Conservation (phyloP, 768 basidiomycete genomes). For the Sarcodon sp. region DNA sequence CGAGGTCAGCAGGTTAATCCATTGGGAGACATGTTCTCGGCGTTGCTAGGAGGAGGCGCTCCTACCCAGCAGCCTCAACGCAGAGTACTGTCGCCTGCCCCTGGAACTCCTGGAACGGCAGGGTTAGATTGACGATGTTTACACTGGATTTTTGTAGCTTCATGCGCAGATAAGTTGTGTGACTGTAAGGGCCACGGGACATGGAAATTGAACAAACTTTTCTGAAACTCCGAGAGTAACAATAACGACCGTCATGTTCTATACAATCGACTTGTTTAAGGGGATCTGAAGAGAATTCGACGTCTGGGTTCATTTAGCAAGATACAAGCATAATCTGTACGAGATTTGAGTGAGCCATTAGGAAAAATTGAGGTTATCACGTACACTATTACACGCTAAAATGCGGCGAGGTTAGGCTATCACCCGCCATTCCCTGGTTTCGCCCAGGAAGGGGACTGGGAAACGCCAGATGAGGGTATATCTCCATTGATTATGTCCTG, state of each 20-base stretch:
- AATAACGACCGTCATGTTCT: no score
- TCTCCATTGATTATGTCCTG: slow-evolving; percentile 86
- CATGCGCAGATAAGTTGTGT: no score
- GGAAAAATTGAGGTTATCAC: not conserved
- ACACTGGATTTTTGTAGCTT: no score
- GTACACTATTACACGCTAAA: not conserved
- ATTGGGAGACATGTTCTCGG: slow-evolving; percentile 80
- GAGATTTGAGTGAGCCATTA: not conserved
- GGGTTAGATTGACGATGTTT: slow-evolving; percentile 28
- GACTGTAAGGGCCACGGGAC: no score
- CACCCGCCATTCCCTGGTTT: slow-evolving; percentile 10
- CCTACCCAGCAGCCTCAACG: slow-evolving; percentile 20
- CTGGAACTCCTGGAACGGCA: slow-evolving; percentile 14
- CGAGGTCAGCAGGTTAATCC: slow-evolving; percentile 63
- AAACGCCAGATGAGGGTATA: slow-evolving; percentile 27
- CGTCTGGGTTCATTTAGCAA: not conserved
- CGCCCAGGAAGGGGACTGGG: slow-evolving; percentile 39
- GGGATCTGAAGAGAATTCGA: no score
- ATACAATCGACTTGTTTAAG: no score
- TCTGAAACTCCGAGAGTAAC: no score
- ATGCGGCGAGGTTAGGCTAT: not conserved
- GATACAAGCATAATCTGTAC: not conserved
- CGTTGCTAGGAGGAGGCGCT: slow-evolving; percentile 68
- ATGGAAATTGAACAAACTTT: no score
- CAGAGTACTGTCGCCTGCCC: slow-evolving; percentile 33